A percentile compares a stretch with the other conserved stretches of the same genome.
Evolutionary conservation across 192 early-diverging fungal species (phyloP).

Genomic region (Gryganskiella cystojenkinii): DNA sequence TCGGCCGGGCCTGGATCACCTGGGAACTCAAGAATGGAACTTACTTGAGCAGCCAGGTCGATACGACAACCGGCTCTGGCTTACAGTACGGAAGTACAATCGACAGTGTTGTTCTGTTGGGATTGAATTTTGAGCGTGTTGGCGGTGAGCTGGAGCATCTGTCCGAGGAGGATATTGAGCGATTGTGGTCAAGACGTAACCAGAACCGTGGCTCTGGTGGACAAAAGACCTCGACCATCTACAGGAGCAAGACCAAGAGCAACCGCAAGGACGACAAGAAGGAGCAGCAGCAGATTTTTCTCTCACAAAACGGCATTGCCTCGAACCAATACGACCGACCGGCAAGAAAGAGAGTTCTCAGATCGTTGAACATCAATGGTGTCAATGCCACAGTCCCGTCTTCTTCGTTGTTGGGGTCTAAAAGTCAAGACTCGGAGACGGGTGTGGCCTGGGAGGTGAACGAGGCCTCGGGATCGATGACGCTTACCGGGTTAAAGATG

Average conservation of each 20-base stretch:
- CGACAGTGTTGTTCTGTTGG: constrained; percentile 29
- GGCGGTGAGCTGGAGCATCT: no score
- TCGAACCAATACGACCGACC: no score
- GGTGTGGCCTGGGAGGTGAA: constrained; percentile 24
- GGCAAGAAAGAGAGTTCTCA: no score
- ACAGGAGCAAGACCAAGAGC: no score
- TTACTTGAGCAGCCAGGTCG: neutral
- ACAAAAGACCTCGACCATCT: no score
- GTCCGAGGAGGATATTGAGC: no score
- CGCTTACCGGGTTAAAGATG: constrained; percentile 31
- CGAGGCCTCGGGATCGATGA: constrained; percentile 21
- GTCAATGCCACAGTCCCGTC: neutral
- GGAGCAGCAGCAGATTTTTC: no score
- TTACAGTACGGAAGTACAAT: constrained; percentile 13
- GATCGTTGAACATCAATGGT: constrained; percentile 29
- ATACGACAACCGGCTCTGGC: neutral
- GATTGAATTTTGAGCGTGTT: constrained; percentile 33
- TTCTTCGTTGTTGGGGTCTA: neutral
- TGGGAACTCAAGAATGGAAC: neutral
- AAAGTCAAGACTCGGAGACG: constrained; percentile 18
- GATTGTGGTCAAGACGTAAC: no score
- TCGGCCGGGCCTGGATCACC: neutral
- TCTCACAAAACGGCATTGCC: no score
- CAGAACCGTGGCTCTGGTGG: no score
- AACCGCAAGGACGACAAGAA: no score